phyloP scores from a whole-genome alignment of 139 green algal species.

The Diplosphaera chodatii region DNA sequence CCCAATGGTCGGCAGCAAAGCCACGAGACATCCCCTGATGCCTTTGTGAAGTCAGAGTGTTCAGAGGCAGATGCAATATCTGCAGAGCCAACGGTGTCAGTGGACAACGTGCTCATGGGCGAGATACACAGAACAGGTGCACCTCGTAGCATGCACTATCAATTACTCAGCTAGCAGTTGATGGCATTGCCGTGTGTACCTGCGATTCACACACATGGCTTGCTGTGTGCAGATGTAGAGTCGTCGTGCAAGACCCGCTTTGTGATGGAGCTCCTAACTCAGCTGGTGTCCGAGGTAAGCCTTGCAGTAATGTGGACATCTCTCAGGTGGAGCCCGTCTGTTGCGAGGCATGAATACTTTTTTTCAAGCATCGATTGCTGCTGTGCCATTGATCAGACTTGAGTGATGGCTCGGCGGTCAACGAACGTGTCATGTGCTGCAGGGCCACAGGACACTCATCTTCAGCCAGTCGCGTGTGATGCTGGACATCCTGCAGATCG shows the following conservation, averaged over 20 bases:
- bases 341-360: too few relatives aligned
- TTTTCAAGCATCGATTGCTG: too few relatives aligned
- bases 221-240: conserved; percentile 15
- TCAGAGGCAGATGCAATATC: not conserved
- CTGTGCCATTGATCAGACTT: too few relatives aligned
- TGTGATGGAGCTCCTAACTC: too few relatives aligned
- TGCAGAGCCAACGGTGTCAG: not conserved
- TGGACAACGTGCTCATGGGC: conserved; percentile 13
- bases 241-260: conserved; percentile 81
- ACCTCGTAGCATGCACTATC: not conserved
- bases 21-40: not conserved
- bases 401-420: too few relatives aligned
- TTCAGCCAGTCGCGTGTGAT: conserved; percentile 83
- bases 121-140: conserved; percentile 21
- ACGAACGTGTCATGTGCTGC: too few relatives aligned
- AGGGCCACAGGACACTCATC: conserved; percentile 80
- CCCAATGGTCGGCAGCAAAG: too few relatives aligned
- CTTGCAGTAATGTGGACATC: too few relatives aligned
- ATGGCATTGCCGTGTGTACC: too few relatives aligned
- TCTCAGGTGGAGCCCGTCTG: too few relatives aligned
- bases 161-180: too few relatives aligned
- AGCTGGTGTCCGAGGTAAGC: conserved; percentile 68
- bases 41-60: not conserved
- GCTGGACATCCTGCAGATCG: conserved; percentile 84
- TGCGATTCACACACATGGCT: not conserved